Percentiles rank a stretch among this genome's conserved stretches.
phyloP scores from a whole-genome alignment of 768 basidiomycete genomes.

The Daedalea quercina region DNA sequence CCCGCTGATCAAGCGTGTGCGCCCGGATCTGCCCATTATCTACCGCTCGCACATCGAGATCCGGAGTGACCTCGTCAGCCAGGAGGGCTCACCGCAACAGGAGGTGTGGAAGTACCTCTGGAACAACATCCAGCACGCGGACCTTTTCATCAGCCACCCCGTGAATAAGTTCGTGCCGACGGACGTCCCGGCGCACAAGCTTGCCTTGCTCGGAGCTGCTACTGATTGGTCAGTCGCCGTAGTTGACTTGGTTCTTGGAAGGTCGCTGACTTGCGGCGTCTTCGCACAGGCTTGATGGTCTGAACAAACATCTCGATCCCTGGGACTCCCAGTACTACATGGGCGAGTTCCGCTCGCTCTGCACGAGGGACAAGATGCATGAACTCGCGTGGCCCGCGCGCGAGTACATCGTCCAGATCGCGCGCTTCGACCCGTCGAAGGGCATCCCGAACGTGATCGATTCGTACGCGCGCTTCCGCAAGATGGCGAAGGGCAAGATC shows the following conservation, averaged over 20 bases:
- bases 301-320: constrained; percentile 80
- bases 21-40: constrained; percentile 82
- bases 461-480: constrained; percentile 80
- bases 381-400: constrained; percentile 75
- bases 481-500: constrained; percentile 44
- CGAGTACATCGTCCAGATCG: constrained; percentile 85
- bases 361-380: constrained; percentile 73
- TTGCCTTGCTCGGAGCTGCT: constrained; percentile 73
- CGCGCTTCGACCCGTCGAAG: constrained; percentile 89
- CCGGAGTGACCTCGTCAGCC: constrained; percentile 76
- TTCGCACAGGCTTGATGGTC: constrained; percentile 69
- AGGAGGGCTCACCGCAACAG: constrained; percentile 76
- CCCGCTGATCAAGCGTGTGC: constrained; percentile 80
- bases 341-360: constrained; percentile 78
- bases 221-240: constrained; percentile 66
- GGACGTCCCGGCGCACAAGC: constrained; percentile 66
- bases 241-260: background rate
- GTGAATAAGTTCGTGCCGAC: constrained; percentile 92
- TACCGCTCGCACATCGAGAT: constrained; percentile 97
- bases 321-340: constrained; percentile 89
- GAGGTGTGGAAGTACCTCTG: constrained; percentile 95
- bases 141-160: constrained; percentile 90
- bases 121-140: constrained; percentile 85
- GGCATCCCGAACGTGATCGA: constrained; percentile 83
- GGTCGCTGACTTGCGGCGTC: constrained; percentile 2